Conservation (phyloP, 2,329 filamentous ascomycete species). For the Aspergillus sp. region DNA sequence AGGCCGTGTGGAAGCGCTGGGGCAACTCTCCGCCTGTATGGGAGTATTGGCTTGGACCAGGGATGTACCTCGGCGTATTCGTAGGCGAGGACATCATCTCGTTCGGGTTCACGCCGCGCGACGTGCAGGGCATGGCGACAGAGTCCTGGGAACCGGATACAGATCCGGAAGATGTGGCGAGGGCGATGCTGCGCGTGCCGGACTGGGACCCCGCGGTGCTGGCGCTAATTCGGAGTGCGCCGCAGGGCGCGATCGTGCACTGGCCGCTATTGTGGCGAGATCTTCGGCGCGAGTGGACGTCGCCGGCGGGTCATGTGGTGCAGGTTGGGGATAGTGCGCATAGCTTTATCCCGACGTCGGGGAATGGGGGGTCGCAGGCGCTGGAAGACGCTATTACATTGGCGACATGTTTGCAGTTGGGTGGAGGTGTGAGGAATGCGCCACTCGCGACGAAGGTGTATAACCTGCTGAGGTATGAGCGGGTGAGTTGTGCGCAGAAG, state of each 20-base stretch:
- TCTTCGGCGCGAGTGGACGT: constrained; percentile 45
- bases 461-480: constrained; percentile 39
- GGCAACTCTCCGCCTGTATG: background rate
- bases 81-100: background rate
- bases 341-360: constrained; percentile 9
- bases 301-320: constrained; percentile 7
- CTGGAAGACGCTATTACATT: constrained; percentile 13
- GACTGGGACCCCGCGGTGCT: constrained; percentile 13
- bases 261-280: constrained; percentile 50
- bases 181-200: constrained; percentile 9
- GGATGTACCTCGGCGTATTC: constrained; percentile 8
- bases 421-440: constrained; percentile 38
- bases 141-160: constrained; percentile 15
- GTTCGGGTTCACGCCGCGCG: constrained; percentile 8
- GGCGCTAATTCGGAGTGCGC: constrained; percentile 21
- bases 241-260: constrained; percentile 41
- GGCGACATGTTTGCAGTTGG: constrained; percentile 44
- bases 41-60: constrained; percentile 10
- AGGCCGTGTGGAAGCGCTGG: constrained; percentile 13
- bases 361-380: constrained; percentile 7
- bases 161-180: constrained; percentile 13
- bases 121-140: background rate
- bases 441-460: constrained; percentile 20
- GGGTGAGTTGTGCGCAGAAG: constrained; percentile 51
- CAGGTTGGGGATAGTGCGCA: constrained; percentile 16